A percentile compares a stretch with the other conserved stretches of the same genome.
These are phyloP conservation scores for Xylaria nigripes DNA, from an alignment of 495 filamentous ascomycete genomes.

Conservation along the genomic window DNA sequence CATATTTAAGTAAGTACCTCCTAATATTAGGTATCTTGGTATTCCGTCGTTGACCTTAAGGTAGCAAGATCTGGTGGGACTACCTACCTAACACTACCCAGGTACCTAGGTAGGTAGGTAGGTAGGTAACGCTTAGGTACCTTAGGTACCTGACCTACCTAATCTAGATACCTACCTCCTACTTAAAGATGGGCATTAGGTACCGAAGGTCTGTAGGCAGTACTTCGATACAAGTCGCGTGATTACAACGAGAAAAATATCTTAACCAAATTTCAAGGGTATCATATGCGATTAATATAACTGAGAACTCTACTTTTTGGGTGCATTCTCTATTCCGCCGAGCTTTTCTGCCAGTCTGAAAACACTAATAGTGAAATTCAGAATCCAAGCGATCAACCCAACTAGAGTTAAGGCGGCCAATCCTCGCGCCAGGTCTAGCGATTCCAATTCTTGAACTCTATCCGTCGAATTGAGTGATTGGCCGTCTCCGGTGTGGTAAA, in stretches of 20 bases:
- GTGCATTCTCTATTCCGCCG: constrained; percentile 42
- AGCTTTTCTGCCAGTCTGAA: constrained; percentile 76
- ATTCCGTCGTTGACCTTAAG: too few species aligned
- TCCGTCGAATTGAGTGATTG: constrained; percentile 3
- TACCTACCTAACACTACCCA: too few species aligned
- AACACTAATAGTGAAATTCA: constrained; percentile 82
- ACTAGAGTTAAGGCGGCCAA: constrained; percentile 75
- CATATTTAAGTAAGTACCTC: too few species aligned
- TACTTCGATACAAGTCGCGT: not conserved
- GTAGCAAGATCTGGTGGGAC: not conserved
- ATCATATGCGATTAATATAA: not conserved
- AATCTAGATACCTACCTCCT: too few species aligned
- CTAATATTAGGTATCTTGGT: too few species aligned
- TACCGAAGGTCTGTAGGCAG: too few species aligned
- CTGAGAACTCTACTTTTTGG: constrained; percentile 18
- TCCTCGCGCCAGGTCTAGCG: constrained; percentile 66
- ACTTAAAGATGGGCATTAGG: too few species aligned
- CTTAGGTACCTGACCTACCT: too few species aligned
- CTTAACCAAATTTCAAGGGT: not conserved
- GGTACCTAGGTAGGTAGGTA: too few species aligned
- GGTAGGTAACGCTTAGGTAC: too few species aligned
- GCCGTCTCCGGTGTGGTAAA: constrained; percentile 48
- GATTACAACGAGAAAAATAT: not conserved
- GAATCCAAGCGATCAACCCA: constrained; percentile 78
- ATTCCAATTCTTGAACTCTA: constrained; percentile 25